Evolutionary conservation across 495 filamentous ascomycete species (phyloP).

Genomic region (Echria macrotheca): DNA sequence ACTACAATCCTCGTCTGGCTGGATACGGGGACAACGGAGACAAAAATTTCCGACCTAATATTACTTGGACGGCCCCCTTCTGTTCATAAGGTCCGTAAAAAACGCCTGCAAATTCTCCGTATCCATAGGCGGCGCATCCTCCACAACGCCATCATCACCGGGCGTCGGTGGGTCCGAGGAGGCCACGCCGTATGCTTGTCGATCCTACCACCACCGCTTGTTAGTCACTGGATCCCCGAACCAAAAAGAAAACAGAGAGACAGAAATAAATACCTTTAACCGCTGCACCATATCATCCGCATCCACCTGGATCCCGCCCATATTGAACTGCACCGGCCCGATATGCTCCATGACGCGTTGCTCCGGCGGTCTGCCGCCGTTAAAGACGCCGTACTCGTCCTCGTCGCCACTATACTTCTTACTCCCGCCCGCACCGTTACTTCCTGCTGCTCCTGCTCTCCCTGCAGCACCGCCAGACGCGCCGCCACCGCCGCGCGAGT

Average conservation of each 20-base stretch:
- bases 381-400: constrained; percentile 13
- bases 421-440: not conserved
- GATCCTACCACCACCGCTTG: constrained; percentile 33
- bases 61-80: constrained; percentile 10
- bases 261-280: constrained; percentile 57
- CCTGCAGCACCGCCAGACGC: not conserved
- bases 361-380: constrained; percentile 39
- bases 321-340: constrained; percentile 93
- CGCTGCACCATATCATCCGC: constrained; percentile 91
- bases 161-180: constrained; percentile 29
- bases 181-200: constrained; percentile 41
- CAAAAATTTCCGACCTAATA: no score
- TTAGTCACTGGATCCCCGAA: no score
- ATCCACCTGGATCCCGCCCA: constrained; percentile 95
- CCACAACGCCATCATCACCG: constrained; percentile 24
- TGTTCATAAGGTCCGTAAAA: constrained; percentile 45
- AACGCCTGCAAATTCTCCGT: constrained; percentile 46
- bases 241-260: not conserved
- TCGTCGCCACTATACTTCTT: constrained; percentile 30
- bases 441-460: no score
- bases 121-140: constrained; percentile 36
- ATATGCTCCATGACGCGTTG: constrained; percentile 78
- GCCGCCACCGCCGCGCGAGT: constrained; percentile 43
- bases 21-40: no score
- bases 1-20: no score